Base-by-base conservation (phyloP, 1,284 basidiomycete species). In the Rhodotorula sp. region DNA sequence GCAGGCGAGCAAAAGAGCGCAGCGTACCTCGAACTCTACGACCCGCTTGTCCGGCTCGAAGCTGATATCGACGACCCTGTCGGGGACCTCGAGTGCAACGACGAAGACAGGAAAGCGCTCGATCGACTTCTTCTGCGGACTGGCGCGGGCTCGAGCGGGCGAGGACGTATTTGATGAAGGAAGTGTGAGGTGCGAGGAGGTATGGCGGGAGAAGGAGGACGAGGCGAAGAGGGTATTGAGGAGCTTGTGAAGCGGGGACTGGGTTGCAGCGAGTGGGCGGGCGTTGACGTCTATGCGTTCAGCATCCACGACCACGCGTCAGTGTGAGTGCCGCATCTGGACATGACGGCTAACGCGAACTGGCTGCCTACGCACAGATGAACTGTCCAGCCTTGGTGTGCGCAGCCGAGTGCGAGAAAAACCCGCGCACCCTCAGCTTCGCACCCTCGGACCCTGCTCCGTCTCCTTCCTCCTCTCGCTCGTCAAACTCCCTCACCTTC, bases 61-160 rank as follows among this genome's bases (percentile, higher is more conserved):
- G 67, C 86, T 86, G 67, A 90, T 89, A 77, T 94, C 91, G 19
- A 94, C 82, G 39, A 87, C 82, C 27, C 82, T 80, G 2, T 86
- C 80, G 52, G 90, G 86, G 19, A 93, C 80, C 4, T 82, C 84
- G 61, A 95, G 77, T 77, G 90, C 88, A 39, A 96, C 82, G 36
- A 92, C 89, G 78, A 91, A 95, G 63, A 92, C 85, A 2, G 91
- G 88, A 76, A 85, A 86, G 78, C 87, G 87, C 77, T 92, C 90
- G 27, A 10, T 59, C 34, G 90, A 89, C 32, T 57, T 55, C 44
- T 15, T 36, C 15, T 11, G 39, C 29, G 24, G 39, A 48, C 22
- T 89, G 67, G 49, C 61, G 54, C 76, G 58, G 62, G 13, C 47
- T 52, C 17, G 61, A 58, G 4, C 7, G 20, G 29, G 30, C 54